phyloP scores from a whole-genome alignment of 1,139 yeast species.

The Hansenula sp. region DNA sequence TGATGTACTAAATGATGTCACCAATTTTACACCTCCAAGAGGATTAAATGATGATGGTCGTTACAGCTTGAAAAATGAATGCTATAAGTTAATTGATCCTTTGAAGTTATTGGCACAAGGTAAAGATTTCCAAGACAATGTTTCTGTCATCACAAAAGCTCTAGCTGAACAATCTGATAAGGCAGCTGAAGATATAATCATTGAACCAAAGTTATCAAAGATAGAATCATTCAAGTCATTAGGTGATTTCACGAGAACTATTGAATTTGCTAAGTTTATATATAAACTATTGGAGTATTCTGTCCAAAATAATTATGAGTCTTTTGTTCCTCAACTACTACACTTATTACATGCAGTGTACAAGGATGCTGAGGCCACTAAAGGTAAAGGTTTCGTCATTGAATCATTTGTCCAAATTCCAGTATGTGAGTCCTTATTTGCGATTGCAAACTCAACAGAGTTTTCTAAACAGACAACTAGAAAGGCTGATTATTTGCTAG shows the following conservation, averaged over 20 bases:
- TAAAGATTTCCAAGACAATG: conserved; percentile 39
- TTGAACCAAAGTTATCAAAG: conserved; percentile 36
- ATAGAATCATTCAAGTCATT: conserved; percentile 30
- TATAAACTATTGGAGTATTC: conserved; percentile 53
- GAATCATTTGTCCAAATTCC: conserved; percentile 49
- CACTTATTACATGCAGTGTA: conserved; percentile 66
- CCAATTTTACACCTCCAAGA: conserved; percentile 48
- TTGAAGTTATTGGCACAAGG: conserved; percentile 27
- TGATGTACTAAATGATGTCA: conserved; percentile 38
- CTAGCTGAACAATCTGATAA: conserved; percentile 30
- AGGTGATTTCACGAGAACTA: conserved; percentile 49
- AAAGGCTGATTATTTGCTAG: conserved; percentile 56
- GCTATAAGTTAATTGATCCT: conserved; percentile 40
- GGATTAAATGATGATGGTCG: conserved; percentile 54
- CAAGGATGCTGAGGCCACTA: conserved; percentile 44
- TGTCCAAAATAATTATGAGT: conserved; percentile 43
- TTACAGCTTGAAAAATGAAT: conserved; percentile 42
- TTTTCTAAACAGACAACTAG: conserved; percentile 43
- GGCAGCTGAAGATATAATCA: conserved; percentile 37
- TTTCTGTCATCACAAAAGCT: conserved; percentile 29
- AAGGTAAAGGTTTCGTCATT: conserved; percentile 36
- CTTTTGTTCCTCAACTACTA: conserved; percentile 53
- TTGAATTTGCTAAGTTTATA: conserved; percentile 49
- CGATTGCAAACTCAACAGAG: conserved; percentile 41
- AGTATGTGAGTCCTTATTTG: conserved; percentile 48